phyloP scores from a whole-genome alignment of 1,284 basidiomycete genomes.

The Serendipita sp. region DNA sequence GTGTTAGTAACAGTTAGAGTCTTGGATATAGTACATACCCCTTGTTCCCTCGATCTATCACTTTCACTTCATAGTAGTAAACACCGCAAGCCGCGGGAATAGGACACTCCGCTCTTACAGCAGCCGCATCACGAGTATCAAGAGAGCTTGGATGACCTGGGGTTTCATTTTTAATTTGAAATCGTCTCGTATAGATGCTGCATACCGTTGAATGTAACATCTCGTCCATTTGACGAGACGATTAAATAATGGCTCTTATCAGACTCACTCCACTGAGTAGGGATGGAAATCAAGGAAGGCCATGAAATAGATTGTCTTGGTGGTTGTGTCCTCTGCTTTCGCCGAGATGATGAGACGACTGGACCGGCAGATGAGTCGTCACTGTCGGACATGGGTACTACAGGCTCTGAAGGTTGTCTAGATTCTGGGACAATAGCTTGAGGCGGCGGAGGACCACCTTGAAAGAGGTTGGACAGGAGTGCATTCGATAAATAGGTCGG shows the following conservation, averaged over 20 bases:
- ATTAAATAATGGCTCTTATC: slow-evolving; percentile 43
- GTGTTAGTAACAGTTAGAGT: slow-evolving; percentile 8
- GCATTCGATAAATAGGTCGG: not conserved
- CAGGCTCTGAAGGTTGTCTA: not conserved
- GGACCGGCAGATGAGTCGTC: not conserved
- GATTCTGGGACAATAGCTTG: not conserved
- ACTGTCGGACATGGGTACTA: not conserved
- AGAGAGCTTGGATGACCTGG: slow-evolving; percentile 38
- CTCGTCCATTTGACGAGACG: slow-evolving; percentile 54
- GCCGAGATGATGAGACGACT: not conserved
- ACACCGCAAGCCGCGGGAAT: slow-evolving; percentile 76
- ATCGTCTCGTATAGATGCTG: slow-evolving; percentile 10
- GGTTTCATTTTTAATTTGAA: not conserved
- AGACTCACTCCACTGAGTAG: slow-evolving; percentile 64
- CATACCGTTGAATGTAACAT: slow-evolving; percentile 51
- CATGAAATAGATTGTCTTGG: not conserved
- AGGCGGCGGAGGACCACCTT: not conserved
- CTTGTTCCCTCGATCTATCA: slow-evolving; percentile 62
- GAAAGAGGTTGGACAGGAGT: not conserved
- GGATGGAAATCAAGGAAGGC: slow-evolving; percentile 26
- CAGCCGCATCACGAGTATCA: slow-evolving; percentile 62
- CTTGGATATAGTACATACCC: slow-evolving; percentile 35
- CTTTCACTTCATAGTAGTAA: slow-evolving; percentile 81
- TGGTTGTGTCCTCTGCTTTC: not conserved
- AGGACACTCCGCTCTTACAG: slow-evolving; percentile 57